These are phyloP conservation scores for Ananas comosus DNA, from an alignment of 176 grass and related monocot genomes.

Conservation along the genomic window DNA sequence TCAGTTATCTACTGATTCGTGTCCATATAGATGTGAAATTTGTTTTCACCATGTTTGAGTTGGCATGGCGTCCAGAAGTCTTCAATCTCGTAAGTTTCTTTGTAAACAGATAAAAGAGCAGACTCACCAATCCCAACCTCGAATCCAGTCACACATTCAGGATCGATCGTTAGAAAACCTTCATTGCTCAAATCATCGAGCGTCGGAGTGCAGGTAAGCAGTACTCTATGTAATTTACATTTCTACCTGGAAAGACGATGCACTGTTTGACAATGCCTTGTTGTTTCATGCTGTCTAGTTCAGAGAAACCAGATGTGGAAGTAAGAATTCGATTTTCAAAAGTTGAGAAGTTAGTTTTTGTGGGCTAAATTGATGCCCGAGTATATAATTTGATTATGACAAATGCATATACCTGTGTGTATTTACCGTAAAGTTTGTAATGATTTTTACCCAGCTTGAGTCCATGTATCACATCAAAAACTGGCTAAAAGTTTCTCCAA, in stretches of 20 bases:
- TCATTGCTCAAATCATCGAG: constrained; percentile 75
- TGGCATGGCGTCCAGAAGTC: neutral
- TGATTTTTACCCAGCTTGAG: neutral
- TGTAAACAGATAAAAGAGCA: constrained; percentile 49
- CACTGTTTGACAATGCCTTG: neutral
- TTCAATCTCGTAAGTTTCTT: neutral
- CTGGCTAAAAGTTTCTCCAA: neutral
- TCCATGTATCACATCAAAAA: neutral
- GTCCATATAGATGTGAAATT: no score
- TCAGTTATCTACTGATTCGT: no score
- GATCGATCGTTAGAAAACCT: constrained; percentile 51
- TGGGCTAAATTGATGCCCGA: neutral
- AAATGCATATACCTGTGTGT: neutral
- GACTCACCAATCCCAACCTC: constrained; percentile 27
- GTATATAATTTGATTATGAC: neutral
- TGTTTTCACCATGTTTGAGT: no score
- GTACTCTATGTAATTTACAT: neutral
- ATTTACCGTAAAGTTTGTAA: neutral
- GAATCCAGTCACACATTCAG: constrained; percentile 44
- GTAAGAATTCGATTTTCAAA: no score
- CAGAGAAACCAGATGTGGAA: no score
- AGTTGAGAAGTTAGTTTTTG: no score
- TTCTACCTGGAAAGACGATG: neutral
- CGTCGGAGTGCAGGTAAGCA: constrained; percentile 58
- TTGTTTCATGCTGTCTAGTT: neutral